Conservation (phyloP, 306 rosid genomes). For the Fragaria iinumae region DNA sequence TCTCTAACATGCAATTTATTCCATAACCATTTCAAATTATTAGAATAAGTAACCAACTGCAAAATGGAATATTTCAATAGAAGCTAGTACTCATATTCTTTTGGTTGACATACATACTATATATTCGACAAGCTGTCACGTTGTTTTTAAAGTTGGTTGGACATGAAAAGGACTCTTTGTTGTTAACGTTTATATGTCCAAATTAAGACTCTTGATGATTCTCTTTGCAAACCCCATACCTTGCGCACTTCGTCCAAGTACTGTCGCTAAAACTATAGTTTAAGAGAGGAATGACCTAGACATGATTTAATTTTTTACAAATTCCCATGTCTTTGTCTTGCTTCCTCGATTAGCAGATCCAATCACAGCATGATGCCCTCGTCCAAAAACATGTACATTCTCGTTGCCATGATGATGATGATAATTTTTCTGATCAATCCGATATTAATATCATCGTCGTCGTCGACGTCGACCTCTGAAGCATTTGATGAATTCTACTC, state of each 20-base stretch:
- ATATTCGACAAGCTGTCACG: conserved; percentile 6
- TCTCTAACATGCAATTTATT: too few relatives aligned
- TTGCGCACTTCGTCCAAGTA: background rate
- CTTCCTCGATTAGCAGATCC: background rate
- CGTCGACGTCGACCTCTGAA: background rate
- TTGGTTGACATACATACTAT: background rate
- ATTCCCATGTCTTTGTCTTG: conserved; percentile 28
- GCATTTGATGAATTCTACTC: conserved; percentile 33
- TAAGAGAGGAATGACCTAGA: background rate
- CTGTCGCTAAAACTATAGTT: conserved; percentile 2
- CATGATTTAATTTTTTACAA: background rate
- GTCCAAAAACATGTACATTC: background rate
- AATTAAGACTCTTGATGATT: background rate
- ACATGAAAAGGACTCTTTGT: background rate
- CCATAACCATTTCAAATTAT: too few relatives aligned
- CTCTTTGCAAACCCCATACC: background rate
- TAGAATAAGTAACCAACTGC: too few relatives aligned
- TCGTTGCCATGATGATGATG: background rate
- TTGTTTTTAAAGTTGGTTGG: background rate
- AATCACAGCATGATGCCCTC: conserved; percentile 36
- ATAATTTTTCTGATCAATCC: conserved; percentile 16
- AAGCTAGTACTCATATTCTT: too few relatives aligned
- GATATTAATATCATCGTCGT: conserved; percentile 6
- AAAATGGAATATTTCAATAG: too few relatives aligned
- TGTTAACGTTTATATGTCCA: background rate